Conservation (phyloP, 371 early-diverging fungal genomes). For the Choanephora cucurbitarum region DNA sequence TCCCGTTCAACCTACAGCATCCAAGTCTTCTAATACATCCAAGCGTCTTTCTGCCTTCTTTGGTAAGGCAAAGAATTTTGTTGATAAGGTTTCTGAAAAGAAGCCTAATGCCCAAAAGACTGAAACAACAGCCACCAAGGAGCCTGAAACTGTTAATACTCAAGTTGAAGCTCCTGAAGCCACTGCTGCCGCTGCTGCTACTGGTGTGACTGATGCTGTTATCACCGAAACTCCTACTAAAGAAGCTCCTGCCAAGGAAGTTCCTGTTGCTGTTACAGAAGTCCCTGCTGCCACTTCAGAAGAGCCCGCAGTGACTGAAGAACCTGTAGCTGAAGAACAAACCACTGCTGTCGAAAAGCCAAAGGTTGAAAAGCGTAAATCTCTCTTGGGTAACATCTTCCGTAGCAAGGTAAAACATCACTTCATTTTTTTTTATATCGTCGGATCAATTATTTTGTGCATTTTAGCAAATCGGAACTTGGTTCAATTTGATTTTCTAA, state of each 20-base stretch:
- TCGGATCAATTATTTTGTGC: conserved; percentile 14
- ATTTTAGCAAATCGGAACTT: conserved; percentile 1
- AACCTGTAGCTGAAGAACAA: background rate
- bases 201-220: conserved; percentile 3
- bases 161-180: conserved; percentile 2
- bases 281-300: conserved; percentile 3
- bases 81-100: conserved; percentile 23
- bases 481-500: conserved; percentile 5
- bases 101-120: conserved; percentile 10
- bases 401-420: conserved; percentile 27
- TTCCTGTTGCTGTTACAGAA: conserved; percentile 5
- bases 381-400: conserved; percentile 27
- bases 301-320: background rate
- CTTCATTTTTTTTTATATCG: conserved; percentile 5
- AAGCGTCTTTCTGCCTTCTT: conserved; percentile 27
- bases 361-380: conserved; percentile 25
- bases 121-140: background rate
- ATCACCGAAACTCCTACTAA: background rate
- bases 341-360: conserved; percentile 2
- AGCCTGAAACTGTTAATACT: background rate
- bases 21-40: conserved; percentile 16
- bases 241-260: background rate
- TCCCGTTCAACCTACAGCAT: conserved; percentile 12
- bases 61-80: conserved; percentile 22
- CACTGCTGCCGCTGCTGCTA: background rate